Conservation (phyloP, 768 basidiomycete species). For the Asterophora parasitica region DNA sequence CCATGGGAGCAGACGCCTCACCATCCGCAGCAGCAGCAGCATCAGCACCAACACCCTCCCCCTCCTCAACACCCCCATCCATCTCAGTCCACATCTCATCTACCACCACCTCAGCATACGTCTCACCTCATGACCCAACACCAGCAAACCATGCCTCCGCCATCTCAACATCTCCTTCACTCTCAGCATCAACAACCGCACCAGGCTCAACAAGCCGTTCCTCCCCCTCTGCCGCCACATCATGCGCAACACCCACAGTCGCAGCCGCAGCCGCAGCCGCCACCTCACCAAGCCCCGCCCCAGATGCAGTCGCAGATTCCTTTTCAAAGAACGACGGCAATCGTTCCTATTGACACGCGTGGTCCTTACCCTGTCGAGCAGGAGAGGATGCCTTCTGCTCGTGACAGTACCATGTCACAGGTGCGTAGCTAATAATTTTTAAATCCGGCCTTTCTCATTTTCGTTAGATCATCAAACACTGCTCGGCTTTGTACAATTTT, state of each 20-base stretch:
- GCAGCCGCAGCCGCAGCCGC: constrained; percentile 12
- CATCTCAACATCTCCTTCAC: constrained; percentile 15
- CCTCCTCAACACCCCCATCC: constrained; percentile 19
- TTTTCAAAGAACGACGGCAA: constrained; percentile 35
- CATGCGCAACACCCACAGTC: too few relatives aligned
- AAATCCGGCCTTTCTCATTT: constrained; percentile 4
- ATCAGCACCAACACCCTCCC: constrained; percentile 20
- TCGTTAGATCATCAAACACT: constrained; percentile 57
- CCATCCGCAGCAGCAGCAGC: constrained; percentile 22
- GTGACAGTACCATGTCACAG: constrained; percentile 39
- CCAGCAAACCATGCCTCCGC: constrained; percentile 19
- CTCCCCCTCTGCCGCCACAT: constrained; percentile 9
- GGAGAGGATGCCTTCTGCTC: constrained; percentile 30
- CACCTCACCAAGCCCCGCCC: constrained; percentile 16
- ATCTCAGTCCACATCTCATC: constrained; percentile 11
- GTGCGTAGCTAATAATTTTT: constrained; percentile 22
- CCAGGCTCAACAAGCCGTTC: constrained; percentile 17
- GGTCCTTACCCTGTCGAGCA: constrained; percentile 30
- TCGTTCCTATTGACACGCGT: constrained; percentile 43
- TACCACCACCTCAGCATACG: constrained; percentile 14
- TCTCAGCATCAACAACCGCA: constrained; percentile 14
- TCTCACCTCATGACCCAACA: constrained; percentile 21
- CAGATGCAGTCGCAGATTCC: constrained; percentile 24
- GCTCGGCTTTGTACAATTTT: constrained; percentile 56
- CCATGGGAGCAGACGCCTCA: constrained; percentile 33